These are phyloP conservation scores for Carex arenaria DNA, from an alignment of 202 grass and related monocot genomes.

Conservation along the genomic window DNA sequence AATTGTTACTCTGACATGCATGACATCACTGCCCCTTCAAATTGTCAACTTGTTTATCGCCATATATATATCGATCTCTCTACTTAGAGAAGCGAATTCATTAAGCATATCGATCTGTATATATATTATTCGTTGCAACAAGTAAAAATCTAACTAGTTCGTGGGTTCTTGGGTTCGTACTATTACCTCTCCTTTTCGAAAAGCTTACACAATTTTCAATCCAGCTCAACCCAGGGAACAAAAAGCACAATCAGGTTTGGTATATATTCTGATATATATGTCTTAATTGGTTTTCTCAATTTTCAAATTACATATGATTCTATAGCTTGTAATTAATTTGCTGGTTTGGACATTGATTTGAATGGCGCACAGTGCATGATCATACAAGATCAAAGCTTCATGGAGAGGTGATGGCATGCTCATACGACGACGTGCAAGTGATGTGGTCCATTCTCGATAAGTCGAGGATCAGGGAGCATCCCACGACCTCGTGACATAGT, in stretches of 20 bases:
- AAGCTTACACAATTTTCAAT: slow-evolving; percentile 57
- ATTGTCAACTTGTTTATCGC: slow-evolving; percentile 10
- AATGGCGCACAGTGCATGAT: slow-evolving; percentile 18
- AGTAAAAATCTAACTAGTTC: neutral
- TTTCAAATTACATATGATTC: slow-evolving; percentile 5
- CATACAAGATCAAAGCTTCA: slow-evolving; percentile 46
- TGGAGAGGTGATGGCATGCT: slow-evolving; percentile 73
- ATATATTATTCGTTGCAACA: neutral
- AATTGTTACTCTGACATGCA: neutral
- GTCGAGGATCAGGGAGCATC: slow-evolving; percentile 29
- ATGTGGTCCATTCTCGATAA: slow-evolving; percentile 88
- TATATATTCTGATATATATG: neutral
- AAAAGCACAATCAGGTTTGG: slow-evolving; percentile 35
- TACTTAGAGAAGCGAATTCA: neutral
- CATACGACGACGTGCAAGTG: slow-evolving; percentile 63
- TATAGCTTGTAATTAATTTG: neutral
- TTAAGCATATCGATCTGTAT: neutral
- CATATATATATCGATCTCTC: slow-evolving; percentile 9
- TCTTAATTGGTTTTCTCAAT: neutral
- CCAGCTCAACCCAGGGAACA: slow-evolving; percentile 37
- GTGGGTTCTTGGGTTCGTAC: slow-evolving; percentile 70
- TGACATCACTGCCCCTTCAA: neutral
- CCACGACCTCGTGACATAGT: slow-evolving; percentile 27
- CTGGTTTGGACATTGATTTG: neutral
- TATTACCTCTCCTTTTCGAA: slow-evolving; percentile 61